Evolutionary conservation across 371 early-diverging fungal species (phyloP), one percentile per base, ranked within the genome.

Genomic region (Batrachochytrium dendrobatidis): DNA sequence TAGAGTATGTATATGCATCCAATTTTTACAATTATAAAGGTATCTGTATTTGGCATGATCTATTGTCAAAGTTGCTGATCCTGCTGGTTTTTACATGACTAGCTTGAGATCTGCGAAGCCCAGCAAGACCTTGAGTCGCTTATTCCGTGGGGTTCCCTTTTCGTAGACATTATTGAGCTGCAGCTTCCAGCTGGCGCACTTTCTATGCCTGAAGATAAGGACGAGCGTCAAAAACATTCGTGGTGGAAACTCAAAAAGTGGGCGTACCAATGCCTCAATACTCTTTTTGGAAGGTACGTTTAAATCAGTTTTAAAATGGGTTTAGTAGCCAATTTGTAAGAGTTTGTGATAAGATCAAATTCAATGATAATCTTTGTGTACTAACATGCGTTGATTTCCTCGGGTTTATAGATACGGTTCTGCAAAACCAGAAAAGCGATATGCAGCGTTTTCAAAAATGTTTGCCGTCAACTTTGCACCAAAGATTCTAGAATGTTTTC

Each of bases 161-260:
- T 94, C 59, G 70, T 90, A n/a, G 81, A 86, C 54, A 65, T 89
- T 61, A 76, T 91, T 15, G 84, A 87, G 44, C 84, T 84, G 66
- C 83, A 61, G 81, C 83, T 20, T 8, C 81, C 85, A 30, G 64
- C 79, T 5, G 61, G 53, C 53, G 28, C 61, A 31, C 62, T 58
- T 15, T 64, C 53, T 2, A 58, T 58, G 62, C 55, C 69, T 15
- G 81, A 81, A 48, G 78, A 81, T 61, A 67, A 71, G 15, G 86
- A 84, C 34, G 92, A 89, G 34, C 71, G 85, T 32, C 90, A 87
- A 61, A 83, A 79, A 61, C 83, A 86, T 67, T 80, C 84, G 25
- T 90, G 86, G 84, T 89, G 88, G 87, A 91, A 91, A 74, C 87
- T 88, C 26, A 92, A 92, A 70, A 92, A 94, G 59, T 94, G 97